Evolutionary conservation across 805 yeast species (phyloP).

Genomic region (Ogataea nitratoaversa): DNA sequence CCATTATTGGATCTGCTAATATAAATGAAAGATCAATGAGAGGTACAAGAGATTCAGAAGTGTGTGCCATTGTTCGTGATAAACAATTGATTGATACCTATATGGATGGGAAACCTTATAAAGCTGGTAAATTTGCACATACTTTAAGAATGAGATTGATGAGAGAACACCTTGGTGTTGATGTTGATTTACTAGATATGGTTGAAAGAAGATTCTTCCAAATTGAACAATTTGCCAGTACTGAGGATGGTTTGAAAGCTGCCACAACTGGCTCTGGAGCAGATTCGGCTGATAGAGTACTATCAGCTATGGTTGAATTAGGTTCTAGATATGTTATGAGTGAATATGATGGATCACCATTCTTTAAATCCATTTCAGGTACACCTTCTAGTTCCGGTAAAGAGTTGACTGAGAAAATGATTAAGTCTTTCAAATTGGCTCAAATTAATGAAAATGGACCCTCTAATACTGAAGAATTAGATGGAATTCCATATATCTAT

Average conservation of each 20-base stretch:
- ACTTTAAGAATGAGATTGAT: constrained; percentile 83
- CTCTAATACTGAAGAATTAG: constrained; percentile 22
- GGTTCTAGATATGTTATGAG: constrained; percentile 66
- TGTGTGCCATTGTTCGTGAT: constrained; percentile 86
- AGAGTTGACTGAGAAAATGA: constrained; percentile 19
- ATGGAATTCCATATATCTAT: constrained; percentile 27
- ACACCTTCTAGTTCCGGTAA: constrained; percentile 9
- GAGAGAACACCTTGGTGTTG: constrained; percentile 96
- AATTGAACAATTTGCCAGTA: constrained; percentile 42
- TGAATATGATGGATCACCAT: constrained; percentile 28
- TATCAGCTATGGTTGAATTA: constrained; percentile 71
- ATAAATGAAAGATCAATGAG: constrained; percentile 95
- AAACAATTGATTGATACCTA: constrained; percentile 60
- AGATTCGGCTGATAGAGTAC: constrained; percentile 30
- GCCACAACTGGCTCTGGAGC: constrained; percentile 32
- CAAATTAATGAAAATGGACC: constrained; percentile 17
- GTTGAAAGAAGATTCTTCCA: constrained; percentile 67
- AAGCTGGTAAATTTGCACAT: constrained; percentile 86
- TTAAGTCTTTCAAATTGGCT: constrained; percentile 11
- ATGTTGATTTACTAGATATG: constrained; percentile 78
- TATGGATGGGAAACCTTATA: constrained; percentile 80
- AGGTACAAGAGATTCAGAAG: constrained; percentile 91
- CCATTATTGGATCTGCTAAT: constrained; percentile 95
- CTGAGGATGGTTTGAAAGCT: constrained; percentile 38
- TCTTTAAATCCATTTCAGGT: constrained; percentile 18